Evolutionary conservation across 305 asterid species (phyloP), one percentile per base, ranked within the genome.

Genomic region (Fraxinus angustifolia): DNA sequence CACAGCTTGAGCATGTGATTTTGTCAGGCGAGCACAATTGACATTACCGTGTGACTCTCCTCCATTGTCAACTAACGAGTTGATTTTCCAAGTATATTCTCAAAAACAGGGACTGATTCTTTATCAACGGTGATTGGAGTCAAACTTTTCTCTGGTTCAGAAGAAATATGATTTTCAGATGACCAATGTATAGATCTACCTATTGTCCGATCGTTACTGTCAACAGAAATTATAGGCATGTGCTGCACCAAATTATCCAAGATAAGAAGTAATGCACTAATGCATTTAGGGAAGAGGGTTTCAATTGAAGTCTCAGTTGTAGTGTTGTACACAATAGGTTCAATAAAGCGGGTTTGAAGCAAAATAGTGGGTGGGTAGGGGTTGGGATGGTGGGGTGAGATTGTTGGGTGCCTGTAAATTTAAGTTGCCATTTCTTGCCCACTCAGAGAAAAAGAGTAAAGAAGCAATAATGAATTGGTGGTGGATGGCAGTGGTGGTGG

Each of bases 61-160:
- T 92, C 98, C 86, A 86, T 82, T 40, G 90, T 92, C 97, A 94
- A 86, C 88, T 89, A 91, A 82, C 99, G 97, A 35, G 98, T 94
- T 75, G 94, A 87, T 77, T 93, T 87, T 80, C 99, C 99, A 88
- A 94, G 89, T 84, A 92, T 81, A 82, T 87, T 90, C 83, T 90
- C 98, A 85, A 93, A 88, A 65, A 79, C 82, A 84, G 80, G 73
- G 19, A 84, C 79, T 62, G 94, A 83, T 75, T 88, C 96, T 78
- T 89, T 88, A 75, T 87, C 93, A 78, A 81, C 85, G 35, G 35
- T 3, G 35, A 23, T 5, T 33, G 36, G 36, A 33, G 36, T 3
- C 36, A 33, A 23, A 23, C 26, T 83, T 81, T 88, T 90, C 78
- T 86, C 92, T 70, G 82, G 91, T 81, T 85, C 96, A 26, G 91